These are phyloP conservation scores for Scheffersomyces lignicola DNA, from an alignment of 1,139 yeast species.

Conservation along the genomic window DNA sequence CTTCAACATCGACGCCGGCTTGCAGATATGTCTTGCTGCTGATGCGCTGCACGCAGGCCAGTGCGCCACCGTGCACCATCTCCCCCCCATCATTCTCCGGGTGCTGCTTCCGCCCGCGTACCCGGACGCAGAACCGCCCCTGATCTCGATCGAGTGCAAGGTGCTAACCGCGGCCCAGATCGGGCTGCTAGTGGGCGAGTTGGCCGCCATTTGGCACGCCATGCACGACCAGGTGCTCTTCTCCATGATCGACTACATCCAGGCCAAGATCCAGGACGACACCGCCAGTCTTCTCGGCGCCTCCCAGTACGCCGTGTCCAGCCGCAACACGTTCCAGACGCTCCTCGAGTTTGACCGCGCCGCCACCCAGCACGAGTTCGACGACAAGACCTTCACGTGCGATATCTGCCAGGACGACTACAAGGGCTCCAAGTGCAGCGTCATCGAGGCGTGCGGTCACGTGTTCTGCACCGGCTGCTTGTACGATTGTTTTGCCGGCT, in stretches of 20 bases:
- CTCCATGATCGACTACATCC: conserved; percentile 46
- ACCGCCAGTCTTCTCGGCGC: conserved; percentile 9
- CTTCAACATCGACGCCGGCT: conserved; percentile 20
- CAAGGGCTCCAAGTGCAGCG: conserved; percentile 48
- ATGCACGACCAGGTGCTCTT: conserved; percentile 45
- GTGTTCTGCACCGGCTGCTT: conserved; percentile 55
- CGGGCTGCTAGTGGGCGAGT: conserved; percentile 14
- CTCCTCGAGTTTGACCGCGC: conserved; percentile 8
- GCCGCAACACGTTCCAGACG: conserved; percentile 14
- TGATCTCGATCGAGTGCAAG: conserved; percentile 16
- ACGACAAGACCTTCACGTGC: conserved; percentile 47
- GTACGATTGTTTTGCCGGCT: conserved; percentile 41
- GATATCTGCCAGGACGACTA: conserved; percentile 57
- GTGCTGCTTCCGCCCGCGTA: conserved; percentile 29
- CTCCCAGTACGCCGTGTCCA: conserved; percentile 11
- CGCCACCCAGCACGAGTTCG: conserved; percentile 27
- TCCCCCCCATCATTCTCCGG: conserved; percentile 31
- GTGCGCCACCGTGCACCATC: conserved; percentile 11
- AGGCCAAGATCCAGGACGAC: conserved; percentile 24
- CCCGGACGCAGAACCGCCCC: conserved; percentile 31
- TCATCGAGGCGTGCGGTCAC: conserved; percentile 50
- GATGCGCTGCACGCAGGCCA: background rate
- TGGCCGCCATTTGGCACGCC: conserved; percentile 36
- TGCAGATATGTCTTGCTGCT: conserved; percentile 8
- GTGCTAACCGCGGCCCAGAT: conserved; percentile 22